Evolutionary conservation across 2,329 filamentous ascomycete species (phyloP), one percentile per base, ranked within the genome.

Genomic region (Ceratocystis eucalypticola): DNA sequence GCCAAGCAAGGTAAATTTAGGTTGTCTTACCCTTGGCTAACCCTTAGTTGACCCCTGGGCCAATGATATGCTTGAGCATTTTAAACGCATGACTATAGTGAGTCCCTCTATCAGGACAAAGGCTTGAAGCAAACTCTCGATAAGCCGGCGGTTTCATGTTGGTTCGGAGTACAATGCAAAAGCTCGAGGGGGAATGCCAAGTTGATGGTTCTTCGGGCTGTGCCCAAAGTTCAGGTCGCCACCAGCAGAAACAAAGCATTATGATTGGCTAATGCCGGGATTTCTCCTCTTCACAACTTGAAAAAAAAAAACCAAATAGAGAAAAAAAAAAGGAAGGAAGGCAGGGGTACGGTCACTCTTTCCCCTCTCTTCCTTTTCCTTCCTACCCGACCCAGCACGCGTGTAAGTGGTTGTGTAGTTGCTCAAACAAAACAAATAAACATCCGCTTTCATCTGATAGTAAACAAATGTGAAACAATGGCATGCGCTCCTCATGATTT

Each of bases 401-500:
- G 55, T 59, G 55, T 59, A 59, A 59, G 55, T 59, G 55, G 55
- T 33, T 28, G 53, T 57, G 55, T 37, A 37, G 55, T 33, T 59
- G 55, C 55, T 37, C 22, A 63, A 63, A 63, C 61, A 63, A 63
- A 63, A 63, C 61, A 66, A 66, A 66, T 66, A 66, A 66, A 66
- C 48, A 66, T 37, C 65, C 57, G 59, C 28, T 62, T 66, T 66
- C 65, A 66, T 66, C 65, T 66, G 57, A 66, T 62, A 62, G 65
- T 66, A 62, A 66, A 66, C 59, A 66, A 50, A 61, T 8, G 17
- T 63, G 61, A 48, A 63, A 48, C 15, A 41, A 63, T 48, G 41
- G 45, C 61, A 46, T 63, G 28, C 37, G 22, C 33, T 63, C 17
- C 44, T 48, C 20, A 3, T 30, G 17, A 20, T 48, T n/a, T 63